Evolutionary conservation across 73 alveolate genomes (phyloP), one percentile per base, ranked within the genome.

Genomic region (Paramecium bursaria): DNA sequence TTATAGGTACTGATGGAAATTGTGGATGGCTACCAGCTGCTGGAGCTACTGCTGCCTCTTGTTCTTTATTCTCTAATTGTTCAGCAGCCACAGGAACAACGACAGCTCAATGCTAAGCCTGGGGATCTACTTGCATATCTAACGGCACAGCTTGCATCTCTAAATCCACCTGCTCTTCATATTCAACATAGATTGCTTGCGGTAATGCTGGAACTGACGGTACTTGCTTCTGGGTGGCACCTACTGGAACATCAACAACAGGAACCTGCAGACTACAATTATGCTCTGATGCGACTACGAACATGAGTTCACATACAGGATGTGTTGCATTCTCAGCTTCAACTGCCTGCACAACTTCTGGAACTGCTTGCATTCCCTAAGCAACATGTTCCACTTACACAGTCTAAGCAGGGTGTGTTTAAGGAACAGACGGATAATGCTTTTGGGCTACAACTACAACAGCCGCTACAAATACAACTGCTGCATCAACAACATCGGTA

Each of bases 401-500:
- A 31, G 82, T n/a, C n/a, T n/a, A 67, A 67, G 23, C 49, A 9
- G 55, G 82, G 6, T 67, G 82, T 17, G 9, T 14, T 0, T 1
- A 21, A 14, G 82, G 82, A 15, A 67, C 82, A 6, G 82, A 67
- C 44, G 82, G 82, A 9, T 23, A 26, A 39, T 67, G 82, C n/a
- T 39, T 27, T 39, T 67, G 22, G 11, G 50, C 49, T 15, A 53
- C 82, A n/a, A 1, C 21, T 19, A 57, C 27, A 25, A 19, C 30
- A 17, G 22, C 82, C 26, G 39, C n/a, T 19, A 42, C 54, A 7
- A 39, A 25, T 15, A 53, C 82, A 14, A 19, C 42, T 9, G 82
- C 60, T 2, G 19, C 33, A 35, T 7, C 49, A 5, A n/a, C 26
- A 31, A 35, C 14, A 17, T 39, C 82, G 35, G 7, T 47, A 21